These are phyloP conservation scores for Clonostachys rhizophaga DNA, from an alignment of 2,329 filamentous ascomycete species.

Conservation along the genomic window DNA sequence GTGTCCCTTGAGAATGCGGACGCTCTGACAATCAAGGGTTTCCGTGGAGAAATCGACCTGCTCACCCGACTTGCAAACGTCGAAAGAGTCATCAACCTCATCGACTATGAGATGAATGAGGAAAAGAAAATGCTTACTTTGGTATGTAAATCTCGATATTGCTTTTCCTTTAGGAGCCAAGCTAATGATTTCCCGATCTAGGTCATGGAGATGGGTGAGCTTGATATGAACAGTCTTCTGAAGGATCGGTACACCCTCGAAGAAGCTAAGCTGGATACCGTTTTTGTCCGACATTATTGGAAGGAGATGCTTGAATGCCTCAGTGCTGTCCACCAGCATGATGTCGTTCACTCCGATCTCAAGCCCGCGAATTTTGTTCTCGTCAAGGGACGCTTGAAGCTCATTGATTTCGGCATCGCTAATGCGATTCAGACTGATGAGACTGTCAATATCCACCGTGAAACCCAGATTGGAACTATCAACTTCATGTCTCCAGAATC, in stretches of 20 bases:
- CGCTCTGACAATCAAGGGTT: conserved; percentile 76
- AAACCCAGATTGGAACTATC: conserved; percentile 90
- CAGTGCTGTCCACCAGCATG: conserved; percentile 78
- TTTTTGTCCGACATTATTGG: conserved; percentile 97
- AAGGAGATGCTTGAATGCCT: conserved; percentile 99
- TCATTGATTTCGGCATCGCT: conserved; percentile 98
- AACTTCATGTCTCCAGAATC: conserved; percentile 99
- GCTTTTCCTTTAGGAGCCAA: neutral
- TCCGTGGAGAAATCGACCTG: conserved; percentile 93
- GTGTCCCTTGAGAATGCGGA: conserved; percentile 90
- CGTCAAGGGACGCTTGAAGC: conserved; percentile 82
- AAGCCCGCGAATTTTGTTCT: conserved; percentile 97
- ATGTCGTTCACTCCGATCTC: conserved; percentile 94
- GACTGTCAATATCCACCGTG: conserved; percentile 95
- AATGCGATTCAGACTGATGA: conserved; percentile 95
- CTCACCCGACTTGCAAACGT: conserved; percentile 77
- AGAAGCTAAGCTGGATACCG: conserved; percentile 74
- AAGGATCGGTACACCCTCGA: conserved; percentile 67
- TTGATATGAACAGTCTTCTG: conserved; percentile 85
- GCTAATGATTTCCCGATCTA: conserved; percentile 25
- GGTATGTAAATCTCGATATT: conserved; percentile 41
- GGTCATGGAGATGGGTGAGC: conserved; percentile 97
- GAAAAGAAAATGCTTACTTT: conserved; percentile 86
- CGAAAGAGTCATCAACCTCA: conserved; percentile 84
- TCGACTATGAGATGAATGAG: conserved; percentile 90